A percentile compares a stretch with the other conserved stretches of the same genome.
phyloP scores from a whole-genome alignment of 2,329 filamentous ascomycete species.

The Xylaria sp. region DNA sequence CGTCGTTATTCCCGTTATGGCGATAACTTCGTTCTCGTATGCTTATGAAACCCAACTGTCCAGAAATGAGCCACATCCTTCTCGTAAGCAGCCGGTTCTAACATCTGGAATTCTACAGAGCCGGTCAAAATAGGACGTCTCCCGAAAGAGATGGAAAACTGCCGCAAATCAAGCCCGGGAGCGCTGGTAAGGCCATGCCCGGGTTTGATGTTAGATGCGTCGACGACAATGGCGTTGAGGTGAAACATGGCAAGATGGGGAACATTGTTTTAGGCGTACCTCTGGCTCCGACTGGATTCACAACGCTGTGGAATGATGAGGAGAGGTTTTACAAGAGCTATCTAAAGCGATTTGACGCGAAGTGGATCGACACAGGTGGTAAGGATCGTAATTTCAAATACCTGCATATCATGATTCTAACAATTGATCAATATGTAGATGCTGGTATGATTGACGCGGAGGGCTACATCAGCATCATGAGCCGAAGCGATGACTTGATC shows the following conservation, averaged over 20 bases:
- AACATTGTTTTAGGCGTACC: constrained; percentile 90
- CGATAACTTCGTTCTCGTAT: neutral
- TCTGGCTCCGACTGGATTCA: constrained; percentile 85
- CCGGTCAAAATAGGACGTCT: constrained; percentile 64
- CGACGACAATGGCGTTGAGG: constrained; percentile 79
- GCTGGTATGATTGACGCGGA: constrained; percentile 85
- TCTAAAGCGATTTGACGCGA: constrained; percentile 80
- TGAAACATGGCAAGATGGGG: constrained; percentile 80
- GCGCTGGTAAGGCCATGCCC: constrained; percentile 89
- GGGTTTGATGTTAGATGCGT: constrained; percentile 90
- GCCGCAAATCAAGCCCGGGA: constrained; percentile 79
- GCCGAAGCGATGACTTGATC: constrained; percentile 83
- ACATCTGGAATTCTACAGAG: constrained; percentile 39
- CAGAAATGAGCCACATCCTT: neutral
- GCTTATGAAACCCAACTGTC: neutral
- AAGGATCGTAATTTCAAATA: constrained; percentile 25
- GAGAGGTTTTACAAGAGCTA: constrained; percentile 88
- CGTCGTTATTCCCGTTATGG: neutral
- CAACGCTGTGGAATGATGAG: constrained; percentile 86
- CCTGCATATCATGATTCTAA: neutral
- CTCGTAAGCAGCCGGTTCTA: neutral
- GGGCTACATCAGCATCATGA: constrained; percentile 73
- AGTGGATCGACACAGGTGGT: constrained; percentile 86
- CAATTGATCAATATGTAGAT: constrained; percentile 57
- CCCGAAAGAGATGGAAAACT: constrained; percentile 52